Evolutionary conservation across 345 rosid species (phyloP).

Genomic region (Eucalyptus regnans): DNA sequence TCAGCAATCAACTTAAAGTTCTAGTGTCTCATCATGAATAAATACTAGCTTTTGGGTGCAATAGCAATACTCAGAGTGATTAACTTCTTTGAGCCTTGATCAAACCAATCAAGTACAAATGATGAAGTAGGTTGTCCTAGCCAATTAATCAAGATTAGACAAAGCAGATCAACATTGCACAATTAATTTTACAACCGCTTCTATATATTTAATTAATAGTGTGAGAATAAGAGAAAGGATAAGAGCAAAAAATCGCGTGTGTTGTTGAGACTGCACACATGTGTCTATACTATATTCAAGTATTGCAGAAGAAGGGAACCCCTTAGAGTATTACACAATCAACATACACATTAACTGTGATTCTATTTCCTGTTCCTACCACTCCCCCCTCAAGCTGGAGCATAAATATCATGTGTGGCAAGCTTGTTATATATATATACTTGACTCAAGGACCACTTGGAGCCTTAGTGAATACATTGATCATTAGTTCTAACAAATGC

Average conservation of each 20-base stretch:
- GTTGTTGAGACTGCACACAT: neutral
- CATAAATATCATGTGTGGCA: too few species aligned
- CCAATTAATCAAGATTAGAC: neutral
- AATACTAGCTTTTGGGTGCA: neutral
- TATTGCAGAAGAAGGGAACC: too few species aligned
- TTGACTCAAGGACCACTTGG: neutral
- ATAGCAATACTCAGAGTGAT: neutral
- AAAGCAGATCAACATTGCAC: neutral
- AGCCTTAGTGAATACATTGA: too few species aligned
- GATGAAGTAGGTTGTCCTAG: neutral
- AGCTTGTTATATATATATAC: neutral
- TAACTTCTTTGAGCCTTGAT: neutral
- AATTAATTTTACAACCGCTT: neutral
- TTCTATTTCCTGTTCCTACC: neutral
- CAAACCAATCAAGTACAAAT: neutral
- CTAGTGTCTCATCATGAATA: too few species aligned
- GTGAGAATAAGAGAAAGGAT: neutral
- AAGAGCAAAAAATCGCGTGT: neutral
- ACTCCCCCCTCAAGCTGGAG: neutral
- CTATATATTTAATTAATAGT: too few species aligned
- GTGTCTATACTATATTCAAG: too few species aligned
- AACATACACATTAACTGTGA: too few species aligned
- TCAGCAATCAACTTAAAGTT: too few species aligned
- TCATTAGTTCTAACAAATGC: neutral
- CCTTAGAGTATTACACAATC: neutral